A percentile compares a stretch with the other conserved stretches of the same genome.
phyloP scores from a whole-genome alignment of 495 filamentous ascomycete species.

The Copromyces sp. region DNA sequence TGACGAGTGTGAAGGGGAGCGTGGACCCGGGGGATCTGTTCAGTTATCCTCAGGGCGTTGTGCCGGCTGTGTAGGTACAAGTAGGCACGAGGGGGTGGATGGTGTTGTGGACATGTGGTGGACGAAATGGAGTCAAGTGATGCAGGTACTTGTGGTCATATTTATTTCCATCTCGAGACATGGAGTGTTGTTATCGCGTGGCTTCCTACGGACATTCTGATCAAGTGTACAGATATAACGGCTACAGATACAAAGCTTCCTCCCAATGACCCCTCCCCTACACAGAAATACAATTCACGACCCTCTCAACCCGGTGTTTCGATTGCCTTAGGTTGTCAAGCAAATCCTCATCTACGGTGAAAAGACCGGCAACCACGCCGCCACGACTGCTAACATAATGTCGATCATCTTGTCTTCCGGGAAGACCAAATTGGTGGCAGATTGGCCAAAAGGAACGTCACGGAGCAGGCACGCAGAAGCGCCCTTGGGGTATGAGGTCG shows the following conservation, averaged over 20 bases:
- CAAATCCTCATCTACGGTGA: not conserved
- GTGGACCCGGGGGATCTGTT: slow-evolving; percentile 51
- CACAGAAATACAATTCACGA: not conserved
- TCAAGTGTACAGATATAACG: not conserved
- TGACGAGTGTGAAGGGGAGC: slow-evolving; percentile 45
- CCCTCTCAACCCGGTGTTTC: not conserved
- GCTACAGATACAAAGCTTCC: not conserved
- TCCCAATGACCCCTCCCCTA: not conserved
- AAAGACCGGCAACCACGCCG: not conserved
- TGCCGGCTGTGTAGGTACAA: slow-evolving; percentile 7
- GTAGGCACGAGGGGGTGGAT: not conserved
- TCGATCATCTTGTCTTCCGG: too few relatives aligned
- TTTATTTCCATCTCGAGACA: not conserved
- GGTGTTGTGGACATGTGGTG: not conserved
- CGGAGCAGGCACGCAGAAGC: slow-evolving; percentile 91
- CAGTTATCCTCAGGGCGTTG: slow-evolving; percentile 41
- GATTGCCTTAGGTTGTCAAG: not conserved
- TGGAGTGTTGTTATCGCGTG: not conserved
- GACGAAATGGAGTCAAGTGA: not conserved
- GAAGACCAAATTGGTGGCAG: too few relatives aligned
- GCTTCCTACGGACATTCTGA: not conserved
- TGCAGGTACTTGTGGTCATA: not conserved
- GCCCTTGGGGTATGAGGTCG: too few relatives aligned
- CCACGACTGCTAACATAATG: too few relatives aligned
- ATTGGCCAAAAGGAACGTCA: slow-evolving; percentile 54